Base-by-base conservation (phyloP, 352 stramenopile species). In the Globisporangium mamillatum region DNA sequence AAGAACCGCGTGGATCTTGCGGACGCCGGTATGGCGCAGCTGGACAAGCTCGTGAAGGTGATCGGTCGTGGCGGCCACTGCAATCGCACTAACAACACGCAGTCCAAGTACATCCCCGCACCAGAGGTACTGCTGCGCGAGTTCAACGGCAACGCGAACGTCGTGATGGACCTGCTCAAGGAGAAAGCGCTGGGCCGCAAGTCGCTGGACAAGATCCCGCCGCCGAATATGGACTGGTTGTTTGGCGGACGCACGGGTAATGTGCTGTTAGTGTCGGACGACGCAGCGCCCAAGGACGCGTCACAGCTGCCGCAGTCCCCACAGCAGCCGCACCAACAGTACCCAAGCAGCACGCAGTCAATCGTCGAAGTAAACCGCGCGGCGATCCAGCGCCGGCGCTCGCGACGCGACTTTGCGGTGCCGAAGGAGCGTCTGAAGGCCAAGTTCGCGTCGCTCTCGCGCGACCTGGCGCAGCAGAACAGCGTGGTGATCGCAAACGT, bases 1-100 rank as follows among this genome's bases (percentile, higher is more conserved):
- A 86, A 83, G 58, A 89, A 93, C 54, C 85, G 85, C 58, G 78
- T 93, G 5, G 85, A 93, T 61, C 66, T 93, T 1, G 82, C 80
- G 7, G 83, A 92, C 56, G 85, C 82, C 7, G 82, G 85, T 9
- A 86, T 90, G 80, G 80, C 78, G 34, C 85, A 93, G 62, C 64
- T 93, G 29, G 85, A 91, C 64, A 90, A 89, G 58, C 67, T 92
- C 10, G 79, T 93, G 12, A 72, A 81, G 50, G 81, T 87, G 20
- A 79, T 91, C 16, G 83, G 85, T 16, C 83, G 80, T 55, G 82
- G 82, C 7, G 82, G 84, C 25, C 84, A 91, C 72, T 84, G 77
- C 32, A 93, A 91, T 67, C 60, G 70, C 48, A 90, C 88, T 63
- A 76, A 80, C 56, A 88, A 90, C 60, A 91, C 76, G 46, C 79